phyloP scores from a whole-genome alignment of 805 yeast species.

The Candida morakotiae region DNA sequence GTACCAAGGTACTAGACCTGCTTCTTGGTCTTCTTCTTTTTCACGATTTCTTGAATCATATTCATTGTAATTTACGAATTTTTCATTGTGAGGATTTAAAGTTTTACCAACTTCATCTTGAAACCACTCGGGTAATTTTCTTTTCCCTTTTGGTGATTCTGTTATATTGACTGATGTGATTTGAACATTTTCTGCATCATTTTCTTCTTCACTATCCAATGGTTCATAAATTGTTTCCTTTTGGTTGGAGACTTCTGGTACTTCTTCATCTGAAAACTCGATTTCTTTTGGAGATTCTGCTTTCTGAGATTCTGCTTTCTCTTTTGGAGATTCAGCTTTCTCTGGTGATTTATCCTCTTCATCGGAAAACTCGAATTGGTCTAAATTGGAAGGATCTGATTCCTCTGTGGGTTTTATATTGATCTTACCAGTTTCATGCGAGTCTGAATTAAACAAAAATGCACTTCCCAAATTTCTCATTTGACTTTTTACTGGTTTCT shows the following conservation, averaged over 20 bases:
- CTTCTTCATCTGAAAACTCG: background rate
- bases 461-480: slow-evolving; percentile 5
- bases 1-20: slow-evolving; percentile 49
- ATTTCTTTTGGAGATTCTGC: background rate
- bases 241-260: background rate
- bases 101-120: slow-evolving; percentile 8
- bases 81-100: slow-evolving; percentile 9
- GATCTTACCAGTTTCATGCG: slow-evolving; percentile 5
- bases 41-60: background rate
- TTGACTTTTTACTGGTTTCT: background rate
- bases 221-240: slow-evolving; percentile 1
- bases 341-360: no score
- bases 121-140: slow-evolving; percentile 32
- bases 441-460: slow-evolving; percentile 7
- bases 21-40: slow-evolving; percentile 38
- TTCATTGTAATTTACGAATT: slow-evolving; percentile 6
- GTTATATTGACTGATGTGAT: slow-evolving; percentile 12
- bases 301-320: no score
- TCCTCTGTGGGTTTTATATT: no score
- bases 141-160: slow-evolving; percentile 5
- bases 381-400: no score
- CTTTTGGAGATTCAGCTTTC: no score
- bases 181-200: slow-evolving; percentile 3
- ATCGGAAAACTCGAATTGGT: no score
- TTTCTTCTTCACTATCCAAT: slow-evolving; percentile 8